These are phyloP conservation scores for Diplodia corticola DNA, from an alignment of 2,329 filamentous ascomycete genomes.

Conservation along the genomic window DNA sequence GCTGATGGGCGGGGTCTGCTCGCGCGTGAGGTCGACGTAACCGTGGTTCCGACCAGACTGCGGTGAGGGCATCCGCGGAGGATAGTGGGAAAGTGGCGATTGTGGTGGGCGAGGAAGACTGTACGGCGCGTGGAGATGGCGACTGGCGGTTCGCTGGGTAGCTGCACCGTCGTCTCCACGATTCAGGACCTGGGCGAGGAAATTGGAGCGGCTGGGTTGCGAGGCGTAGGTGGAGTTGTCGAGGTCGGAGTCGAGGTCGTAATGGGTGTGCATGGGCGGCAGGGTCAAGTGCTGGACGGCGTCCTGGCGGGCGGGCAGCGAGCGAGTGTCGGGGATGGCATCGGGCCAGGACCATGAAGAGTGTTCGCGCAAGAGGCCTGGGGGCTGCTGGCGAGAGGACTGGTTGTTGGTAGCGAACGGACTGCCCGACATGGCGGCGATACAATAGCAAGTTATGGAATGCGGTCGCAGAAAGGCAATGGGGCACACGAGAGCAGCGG, in stretches of 20 bases:
- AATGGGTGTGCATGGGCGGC: not conserved
- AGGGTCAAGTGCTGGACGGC: not conserved
- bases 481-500: not conserved
- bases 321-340: not conserved
- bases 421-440: conserved; percentile 13
- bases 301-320: not conserved
- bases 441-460: not conserved
- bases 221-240: not conserved
- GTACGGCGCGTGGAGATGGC: not conserved
- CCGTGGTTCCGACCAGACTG: conserved; percentile 27
- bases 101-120: conserved; percentile 13
- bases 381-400: not conserved
- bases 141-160: conserved; percentile 9
- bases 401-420: not conserved
- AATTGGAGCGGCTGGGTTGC: conserved; percentile 21
- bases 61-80: not conserved
- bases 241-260: not conserved
- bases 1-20: conserved; percentile 17
- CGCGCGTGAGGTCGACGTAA: conserved; percentile 37
- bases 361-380: not conserved
- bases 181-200: conserved; percentile 37
- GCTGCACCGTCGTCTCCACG: conserved; percentile 24
- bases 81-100: conserved; percentile 14
- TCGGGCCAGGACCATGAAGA: conserved; percentile 4
- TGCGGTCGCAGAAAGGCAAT: not conserved